Evolutionary conservation across 2,329 filamentous ascomycete species (phyloP).

Genomic region (Venturiaceae sp.): DNA sequence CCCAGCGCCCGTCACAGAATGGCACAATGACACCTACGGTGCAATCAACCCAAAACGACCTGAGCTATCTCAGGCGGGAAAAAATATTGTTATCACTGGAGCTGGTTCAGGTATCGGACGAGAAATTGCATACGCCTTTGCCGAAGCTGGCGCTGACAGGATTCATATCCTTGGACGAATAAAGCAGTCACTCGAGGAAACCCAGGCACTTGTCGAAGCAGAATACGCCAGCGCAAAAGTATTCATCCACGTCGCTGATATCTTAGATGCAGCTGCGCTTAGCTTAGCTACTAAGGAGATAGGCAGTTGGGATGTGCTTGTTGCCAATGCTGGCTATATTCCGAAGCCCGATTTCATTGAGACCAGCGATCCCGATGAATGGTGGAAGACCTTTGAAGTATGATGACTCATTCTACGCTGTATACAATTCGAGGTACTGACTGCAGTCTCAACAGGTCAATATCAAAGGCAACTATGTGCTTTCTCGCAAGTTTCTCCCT

Average conservation of each 20-base stretch:
- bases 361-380: not conserved
- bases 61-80: constrained; percentile 30
- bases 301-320: constrained; percentile 1
- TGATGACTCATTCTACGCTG: no score
- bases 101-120: constrained; percentile 22
- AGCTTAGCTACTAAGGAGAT: not conserved
- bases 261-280: not conserved
- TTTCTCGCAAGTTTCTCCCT: not conserved
- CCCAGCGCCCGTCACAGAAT: no score
- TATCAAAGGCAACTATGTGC: not conserved
- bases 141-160: constrained; percentile 15
- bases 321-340: constrained; percentile 5
- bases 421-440: no score
- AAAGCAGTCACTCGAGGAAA: constrained; percentile 5
- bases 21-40: constrained; percentile 43
- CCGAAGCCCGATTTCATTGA: not conserved
- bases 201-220: not conserved
- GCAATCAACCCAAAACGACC: constrained; percentile 35
- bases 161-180: constrained; percentile 17
- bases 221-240: not conserved
- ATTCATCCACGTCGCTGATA: not conserved
- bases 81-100: constrained; percentile 23
- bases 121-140: constrained; percentile 19
- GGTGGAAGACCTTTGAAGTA: not conserved
- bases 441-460: not conserved